Base-by-base conservation (phyloP, 2,329 filamentous ascomycete species). In the Tolypocladium sp. region DNA sequence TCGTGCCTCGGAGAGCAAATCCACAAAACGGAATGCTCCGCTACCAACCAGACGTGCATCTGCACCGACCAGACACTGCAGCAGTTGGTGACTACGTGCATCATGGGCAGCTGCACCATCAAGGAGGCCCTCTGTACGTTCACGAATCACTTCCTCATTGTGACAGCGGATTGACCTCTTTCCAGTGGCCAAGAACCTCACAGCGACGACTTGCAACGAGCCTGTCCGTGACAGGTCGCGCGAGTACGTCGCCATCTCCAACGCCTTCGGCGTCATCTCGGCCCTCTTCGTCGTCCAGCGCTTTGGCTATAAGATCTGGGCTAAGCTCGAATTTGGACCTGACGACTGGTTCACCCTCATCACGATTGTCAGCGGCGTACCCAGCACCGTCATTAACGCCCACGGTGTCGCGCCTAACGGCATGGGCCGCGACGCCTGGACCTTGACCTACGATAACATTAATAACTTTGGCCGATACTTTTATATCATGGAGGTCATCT, bases 351-450 rank as follows among this genome's bases (percentile, higher is more conserved):
- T 73, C 40, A 70, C 73, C 20, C 59, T 72, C 8, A 30, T 67
- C 9, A 65, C 70, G 2, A 59, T 71, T 25, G 7, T 68, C 20
- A 37, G 63, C 2, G 70, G 69, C 2, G 62, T 74, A 0, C 70
- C 72, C 0, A 68, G 63, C 25, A 67, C 69, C 0, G 61, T 72
- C 2, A 66, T 77, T 56, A 69, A 70, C 59, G 63, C 70, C 0
- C 59, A 70, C n/a, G 70, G 71, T 10, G 63, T 70, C 3, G 65
- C 63, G 0, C 64, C 70, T 37, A 71, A 77, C 56, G 81, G 81
- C 1, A 68, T 82, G 9, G 79, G 81, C 8, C 72, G 66, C 22
- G 81, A 84, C 55, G 71, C 82, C 20, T 83, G 80, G 80, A 80
- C 77, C 0, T 61, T 83, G 5, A 60, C 70, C 0, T 67, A 71